Percentiles rank a stretch among this genome's conserved stretches.
Conservation (phyloP, 345 rosid species). For the Brassica juncea region DNA sequence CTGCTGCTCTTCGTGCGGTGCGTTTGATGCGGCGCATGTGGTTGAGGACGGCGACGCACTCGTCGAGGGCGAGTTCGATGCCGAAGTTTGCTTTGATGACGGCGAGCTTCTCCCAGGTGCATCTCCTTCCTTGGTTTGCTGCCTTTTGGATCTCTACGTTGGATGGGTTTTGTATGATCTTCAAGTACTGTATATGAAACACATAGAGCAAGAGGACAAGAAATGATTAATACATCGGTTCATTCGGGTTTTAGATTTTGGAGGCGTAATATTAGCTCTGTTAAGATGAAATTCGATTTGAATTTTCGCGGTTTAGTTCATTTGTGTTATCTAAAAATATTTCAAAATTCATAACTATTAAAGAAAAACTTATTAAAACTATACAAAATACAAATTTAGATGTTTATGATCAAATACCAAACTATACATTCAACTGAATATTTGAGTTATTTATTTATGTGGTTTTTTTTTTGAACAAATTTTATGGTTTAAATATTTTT, state of each 20-base stretch:
- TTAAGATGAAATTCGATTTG: not conserved
- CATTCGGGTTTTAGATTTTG: not conserved
- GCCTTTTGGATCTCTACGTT: constrained; percentile 80
- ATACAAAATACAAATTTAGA: not conserved
- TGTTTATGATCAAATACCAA: not conserved
- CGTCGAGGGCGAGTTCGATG: constrained; percentile 90
- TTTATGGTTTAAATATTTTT: no score
- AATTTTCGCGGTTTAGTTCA: not conserved
- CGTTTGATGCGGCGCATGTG: constrained; percentile 93
- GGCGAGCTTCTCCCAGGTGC: constrained; percentile 99
- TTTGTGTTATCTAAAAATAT: not conserved
- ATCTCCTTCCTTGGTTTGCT: constrained; percentile 87
- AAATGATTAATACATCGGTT: not conserved
- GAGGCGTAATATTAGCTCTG: not conserved
- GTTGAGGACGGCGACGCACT: constrained; percentile 84
- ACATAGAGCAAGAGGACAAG: not conserved
- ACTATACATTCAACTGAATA: not conserved
- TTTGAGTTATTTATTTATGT: no score
- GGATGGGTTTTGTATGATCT: constrained; percentile 83
- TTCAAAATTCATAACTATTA: no score
- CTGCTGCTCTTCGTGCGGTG: constrained; percentile 87
- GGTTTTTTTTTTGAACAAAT: no score
- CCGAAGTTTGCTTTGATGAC: constrained; percentile 98
- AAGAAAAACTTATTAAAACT: no score
- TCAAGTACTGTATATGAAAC: constrained; percentile 57